These are phyloP conservation scores for Rheum nobile DNA, from an alignment of 148 eudicot genomes.

Conservation along the genomic window DNA sequence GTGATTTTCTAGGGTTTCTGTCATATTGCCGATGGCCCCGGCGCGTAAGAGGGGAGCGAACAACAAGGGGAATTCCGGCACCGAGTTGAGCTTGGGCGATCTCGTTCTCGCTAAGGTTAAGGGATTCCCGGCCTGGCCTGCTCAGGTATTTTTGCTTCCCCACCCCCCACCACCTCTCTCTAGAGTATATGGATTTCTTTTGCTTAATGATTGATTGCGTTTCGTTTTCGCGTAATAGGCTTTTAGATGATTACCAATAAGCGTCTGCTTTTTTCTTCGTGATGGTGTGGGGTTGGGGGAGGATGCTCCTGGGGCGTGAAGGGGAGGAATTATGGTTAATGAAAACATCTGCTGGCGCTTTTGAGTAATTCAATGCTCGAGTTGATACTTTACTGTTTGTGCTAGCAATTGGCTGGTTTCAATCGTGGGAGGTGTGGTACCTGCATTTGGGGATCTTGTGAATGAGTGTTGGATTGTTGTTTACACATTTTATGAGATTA, in stretches of 20 bases:
- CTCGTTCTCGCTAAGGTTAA: slow-evolving; percentile 97
- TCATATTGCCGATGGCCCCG: slow-evolving; percentile 50
- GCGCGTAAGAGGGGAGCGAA: slow-evolving; percentile 68
- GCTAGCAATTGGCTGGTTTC: neutral
- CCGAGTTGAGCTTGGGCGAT: slow-evolving; percentile 66
- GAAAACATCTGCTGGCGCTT: neutral
- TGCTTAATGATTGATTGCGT: neutral
- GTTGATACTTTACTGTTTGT: neutral
- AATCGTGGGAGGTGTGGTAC: neutral
- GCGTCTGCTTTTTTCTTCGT: neutral
- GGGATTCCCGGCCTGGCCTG: slow-evolving; percentile 96
- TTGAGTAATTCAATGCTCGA: neutral
- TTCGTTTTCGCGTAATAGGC: neutral
- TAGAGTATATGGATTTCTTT: neutral
- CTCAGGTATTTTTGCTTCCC: slow-evolving; percentile 48
- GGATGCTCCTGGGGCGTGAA: neutral
- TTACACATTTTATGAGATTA: neutral
- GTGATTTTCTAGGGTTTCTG: neutral
- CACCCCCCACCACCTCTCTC: too few relatives aligned
- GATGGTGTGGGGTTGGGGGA: neutral
- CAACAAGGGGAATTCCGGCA: slow-evolving; percentile 33
- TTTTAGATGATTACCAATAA: neutral
- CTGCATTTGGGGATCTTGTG: neutral
- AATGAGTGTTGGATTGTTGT: neutral
- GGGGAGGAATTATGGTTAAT: neutral